Evolutionary conservation across 176 grass and related monocot genomes (phyloP).

Genomic region (Saccharum spontaneum): DNA sequence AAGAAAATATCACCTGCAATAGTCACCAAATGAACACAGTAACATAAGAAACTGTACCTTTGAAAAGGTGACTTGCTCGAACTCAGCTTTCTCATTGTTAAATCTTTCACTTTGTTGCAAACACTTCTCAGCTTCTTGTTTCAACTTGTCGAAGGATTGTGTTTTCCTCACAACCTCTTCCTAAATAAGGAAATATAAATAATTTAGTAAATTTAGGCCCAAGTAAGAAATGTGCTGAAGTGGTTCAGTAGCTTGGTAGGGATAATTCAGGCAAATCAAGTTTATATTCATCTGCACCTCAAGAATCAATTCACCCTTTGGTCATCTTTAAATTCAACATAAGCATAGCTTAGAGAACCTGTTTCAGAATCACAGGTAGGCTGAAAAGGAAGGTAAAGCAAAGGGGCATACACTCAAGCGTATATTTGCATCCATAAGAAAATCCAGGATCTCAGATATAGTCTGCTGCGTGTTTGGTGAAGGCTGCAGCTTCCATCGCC

Average conservation of each 20-base stretch:
- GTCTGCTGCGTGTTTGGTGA: constrained; percentile 62
- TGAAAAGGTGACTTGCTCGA: constrained; percentile 71
- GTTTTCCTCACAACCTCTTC: constrained; percentile 89
- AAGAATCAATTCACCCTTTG: neutral
- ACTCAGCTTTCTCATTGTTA: constrained; percentile 67
- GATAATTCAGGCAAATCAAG: constrained; percentile 5
- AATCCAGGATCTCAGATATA: constrained; percentile 72
- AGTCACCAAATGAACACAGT: neutral
- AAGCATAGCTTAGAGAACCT: neutral
- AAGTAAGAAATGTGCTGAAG: constrained; percentile 5
- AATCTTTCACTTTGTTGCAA: constrained; percentile 81
- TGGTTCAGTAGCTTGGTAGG: neutral
- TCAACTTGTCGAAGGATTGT: constrained; percentile 69
- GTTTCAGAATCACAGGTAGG: neutral
- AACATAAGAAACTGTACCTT: constrained; percentile 50
- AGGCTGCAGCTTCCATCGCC: constrained; percentile 90
- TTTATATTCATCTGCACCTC: neutral
- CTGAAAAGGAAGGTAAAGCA: constrained; percentile 1
- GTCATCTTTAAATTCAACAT: neutral
- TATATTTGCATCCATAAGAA: constrained; percentile 96
- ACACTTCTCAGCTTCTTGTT: constrained; percentile 85
- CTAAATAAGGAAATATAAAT: constrained; percentile 39
- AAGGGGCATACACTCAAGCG: constrained; percentile 71
- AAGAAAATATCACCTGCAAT: neutral
- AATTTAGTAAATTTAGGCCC: neutral